phyloP scores from a whole-genome alignment of 2,329 filamentous ascomycete genomes.

The Talaromyces islandicus region DNA sequence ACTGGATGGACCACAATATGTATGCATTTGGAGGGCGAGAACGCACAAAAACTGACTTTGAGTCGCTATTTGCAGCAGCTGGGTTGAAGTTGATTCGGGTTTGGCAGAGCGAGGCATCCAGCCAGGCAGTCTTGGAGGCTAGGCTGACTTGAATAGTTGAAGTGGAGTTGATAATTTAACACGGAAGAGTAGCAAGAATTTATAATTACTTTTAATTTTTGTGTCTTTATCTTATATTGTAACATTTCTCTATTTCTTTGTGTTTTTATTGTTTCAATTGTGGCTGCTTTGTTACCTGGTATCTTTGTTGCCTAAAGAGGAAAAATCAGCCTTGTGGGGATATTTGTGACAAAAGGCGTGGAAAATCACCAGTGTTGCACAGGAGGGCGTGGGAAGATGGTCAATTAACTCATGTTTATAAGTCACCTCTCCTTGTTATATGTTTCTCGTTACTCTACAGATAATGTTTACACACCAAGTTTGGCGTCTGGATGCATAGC shows the following conservation, averaged over 20 bases:
- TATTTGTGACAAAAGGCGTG: neutral
- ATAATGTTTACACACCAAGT: neutral
- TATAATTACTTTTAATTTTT: neutral
- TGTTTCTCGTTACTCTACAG: neutral
- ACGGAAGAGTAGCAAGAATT: neutral
- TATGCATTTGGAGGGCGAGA: slow-evolving; percentile 27
- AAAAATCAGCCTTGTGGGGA: neutral
- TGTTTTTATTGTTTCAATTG: neutral
- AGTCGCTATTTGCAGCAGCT: slow-evolving; percentile 14
- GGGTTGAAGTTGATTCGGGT: slow-evolving; percentile 22
- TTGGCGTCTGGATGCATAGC: neutral
- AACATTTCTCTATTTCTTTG: neutral
- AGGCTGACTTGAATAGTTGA: slow-evolving; percentile 3
- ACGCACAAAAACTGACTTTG: slow-evolving; percentile 19
- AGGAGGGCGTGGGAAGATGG: neutral
- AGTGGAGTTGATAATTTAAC: neutral
- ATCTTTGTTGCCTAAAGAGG: neutral
- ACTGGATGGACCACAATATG: slow-evolving; percentile 25
- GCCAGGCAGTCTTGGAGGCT: slow-evolving; percentile 13
- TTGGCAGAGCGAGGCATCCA: slow-evolving; percentile 14
- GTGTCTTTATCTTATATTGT: neutral
- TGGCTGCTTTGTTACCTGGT: neutral
- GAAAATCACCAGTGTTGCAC: neutral
- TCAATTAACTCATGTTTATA: neutral
- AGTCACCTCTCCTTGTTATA: neutral